Evolutionary conservation across 176 grass and related monocot genomes (phyloP), one percentile per base, ranked within the genome.

Genomic region (Zoysia pacifica): DNA sequence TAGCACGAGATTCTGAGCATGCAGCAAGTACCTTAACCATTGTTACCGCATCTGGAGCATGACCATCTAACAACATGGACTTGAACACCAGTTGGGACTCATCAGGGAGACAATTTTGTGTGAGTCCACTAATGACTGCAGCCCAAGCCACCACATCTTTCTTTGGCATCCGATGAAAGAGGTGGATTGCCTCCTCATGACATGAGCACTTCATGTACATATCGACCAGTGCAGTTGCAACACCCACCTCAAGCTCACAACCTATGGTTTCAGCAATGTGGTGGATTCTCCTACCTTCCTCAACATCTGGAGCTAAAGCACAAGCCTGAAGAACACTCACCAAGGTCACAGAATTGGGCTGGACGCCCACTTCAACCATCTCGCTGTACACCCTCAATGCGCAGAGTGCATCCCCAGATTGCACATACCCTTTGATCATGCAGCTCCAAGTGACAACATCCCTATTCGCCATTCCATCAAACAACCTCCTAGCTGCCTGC

Each of bases 121-220:
- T 62, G 72, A 89, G 65, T 14, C 92, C 89, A 61, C 83, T 65
- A 60, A 94, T 94, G 72, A 89, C 70, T 16, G 80, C 89, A 18
- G 83, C 86, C 86, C 89, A 94, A 42, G 83, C n/a, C 19, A 94
- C 83, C 11, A 59, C 83, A 86, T 94, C 92, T 81, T 91, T 94
- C 65, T 91, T 85, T 41, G 85, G 83, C 77, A 94, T 94, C 55
- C 45, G 72, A 56, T 60, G 19, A 79, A 91, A 94, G 53, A 91
- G 41, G 15, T 16, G 20, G 54, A 85, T 89, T 18, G 89, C 92
- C 11, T 87, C 60, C 49, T 54, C 72, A 51, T 42, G 78, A 64
- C 81, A 87, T 9, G 74, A 94, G 63, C 89, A 91, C 65, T 94
- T 94, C 92, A 89, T 94, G 73, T 91, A 91, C 92, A 91, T 89